Evolutionary conservation across 192 early-diverging fungal genomes (phyloP).

Genomic region (Dispira parvispora): DNA sequence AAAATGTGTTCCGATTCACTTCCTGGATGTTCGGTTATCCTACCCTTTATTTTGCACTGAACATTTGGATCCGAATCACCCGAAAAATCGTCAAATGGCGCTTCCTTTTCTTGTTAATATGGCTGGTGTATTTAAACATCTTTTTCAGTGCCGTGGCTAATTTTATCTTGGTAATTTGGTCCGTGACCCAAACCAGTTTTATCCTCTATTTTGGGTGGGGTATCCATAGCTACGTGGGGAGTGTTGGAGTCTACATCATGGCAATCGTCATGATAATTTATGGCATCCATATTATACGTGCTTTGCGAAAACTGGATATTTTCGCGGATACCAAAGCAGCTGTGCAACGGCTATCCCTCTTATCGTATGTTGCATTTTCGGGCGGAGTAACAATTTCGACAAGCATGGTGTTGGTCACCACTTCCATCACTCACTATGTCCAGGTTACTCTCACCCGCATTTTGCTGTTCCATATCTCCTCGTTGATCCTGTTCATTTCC

Average conservation of each 20-base stretch:
- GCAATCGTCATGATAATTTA: constrained; percentile 1
- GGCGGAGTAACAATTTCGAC: background rate
- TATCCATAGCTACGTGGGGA: constrained; percentile 7
- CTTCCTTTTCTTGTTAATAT: background rate
- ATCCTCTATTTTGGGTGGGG: constrained; percentile 5
- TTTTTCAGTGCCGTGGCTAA: background rate
- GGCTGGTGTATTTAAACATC: background rate
- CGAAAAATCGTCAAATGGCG: background rate
- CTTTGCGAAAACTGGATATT: background rate
- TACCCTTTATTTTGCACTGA: constrained; percentile 3
- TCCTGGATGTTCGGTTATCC: constrained; percentile 1
- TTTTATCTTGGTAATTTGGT: constrained; percentile 7
- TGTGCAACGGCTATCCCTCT: background rate
- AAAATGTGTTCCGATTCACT: constrained; percentile 6
- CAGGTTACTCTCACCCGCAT: constrained; percentile 1
- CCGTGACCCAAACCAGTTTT: background rate
- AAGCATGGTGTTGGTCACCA: constrained; percentile 1
- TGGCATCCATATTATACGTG: constrained; percentile 3
- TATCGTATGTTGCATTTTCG: background rate
- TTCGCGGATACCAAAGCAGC: background rate
- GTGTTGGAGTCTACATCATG: constrained; percentile 3
- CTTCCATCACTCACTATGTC: constrained; percentile 7
- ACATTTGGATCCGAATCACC: constrained; percentile 11
- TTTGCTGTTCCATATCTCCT: background rate
- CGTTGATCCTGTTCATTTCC: background rate